Evolutionary conservation across 306 rosid genomes (phyloP), one percentile per base, ranked within the genome.

Genomic region (Ammopiptanthus mongolicus): DNA sequence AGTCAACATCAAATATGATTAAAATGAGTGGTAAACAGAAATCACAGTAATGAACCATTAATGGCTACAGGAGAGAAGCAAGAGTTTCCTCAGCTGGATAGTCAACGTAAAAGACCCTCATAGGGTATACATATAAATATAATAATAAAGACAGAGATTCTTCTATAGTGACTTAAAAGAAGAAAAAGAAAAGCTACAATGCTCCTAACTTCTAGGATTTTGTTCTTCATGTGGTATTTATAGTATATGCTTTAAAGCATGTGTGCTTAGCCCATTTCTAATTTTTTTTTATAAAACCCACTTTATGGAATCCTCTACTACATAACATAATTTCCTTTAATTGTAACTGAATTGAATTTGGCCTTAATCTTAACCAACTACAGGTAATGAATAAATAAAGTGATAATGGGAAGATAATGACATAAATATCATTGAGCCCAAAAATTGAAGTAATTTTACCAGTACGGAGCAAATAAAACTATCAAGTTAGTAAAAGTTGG

Each of bases 1-100:
- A 71, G 15, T 28, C 51, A 48, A 68, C 36, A 72, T 48, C n/a
- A n/a, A 62, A 81, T 55, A 12, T 55, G 33, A 69, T 62, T 63
- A 63, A 56, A 69, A 56, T 62, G 57, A 29, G 4, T 39, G 33
- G 44, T 37, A 19, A 34, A 51, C 8, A 58, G 29, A 59, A 73
- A 59, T 39, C 53, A 6, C n/a, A 31, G 31, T 31, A 25, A 60
- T 50, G 52, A 74, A 23, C 12, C 46, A 55, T 65, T 28, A 48
- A 68, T 21, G 3, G 21, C 65, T n/a, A 67, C 41, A 4, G 11
- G 29, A 31, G 29, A 56, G 19, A 77, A 46, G 52, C 42, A n/a
- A 67, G 39, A 57, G 47, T 28, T 57, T 31, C 52, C 19, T 77
- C 41, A 33, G 55, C 61, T 60, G 33, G 22, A 46, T 55, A 72